Percentiles rank a stretch among this genome's conserved stretches.
phyloP scores from a whole-genome alignment of 1,284 basidiomycete genomes.

The Rhodofomes roseus region DNA sequence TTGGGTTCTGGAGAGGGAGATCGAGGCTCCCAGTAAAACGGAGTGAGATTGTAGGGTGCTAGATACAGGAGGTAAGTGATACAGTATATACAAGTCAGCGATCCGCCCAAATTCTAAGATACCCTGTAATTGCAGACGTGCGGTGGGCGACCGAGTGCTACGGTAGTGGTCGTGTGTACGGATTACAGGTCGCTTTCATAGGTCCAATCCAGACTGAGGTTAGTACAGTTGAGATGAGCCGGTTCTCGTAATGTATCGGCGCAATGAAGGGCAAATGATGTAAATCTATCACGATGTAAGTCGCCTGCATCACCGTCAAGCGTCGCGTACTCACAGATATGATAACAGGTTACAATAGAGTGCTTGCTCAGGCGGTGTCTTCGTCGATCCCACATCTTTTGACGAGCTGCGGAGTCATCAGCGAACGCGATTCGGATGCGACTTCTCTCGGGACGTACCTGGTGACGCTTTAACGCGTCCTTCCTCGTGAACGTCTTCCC shows the following conservation, averaged over 20 bases:
- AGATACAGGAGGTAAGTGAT: conserved; percentile 3
- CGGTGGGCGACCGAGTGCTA: background rate
- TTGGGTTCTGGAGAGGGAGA: conserved; percentile 68
- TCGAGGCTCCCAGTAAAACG: conserved; percentile 17
- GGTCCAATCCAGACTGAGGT: background rate
- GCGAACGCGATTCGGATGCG: conserved; percentile 6
- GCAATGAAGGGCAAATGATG: background rate
- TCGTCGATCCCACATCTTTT: conserved; percentile 73
- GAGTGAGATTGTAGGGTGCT: background rate
- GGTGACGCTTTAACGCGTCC: conserved; percentile 77
- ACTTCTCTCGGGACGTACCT: conserved; percentile 40
- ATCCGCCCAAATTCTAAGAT: conserved; percentile 1
- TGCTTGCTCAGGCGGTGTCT: conserved; percentile 31
- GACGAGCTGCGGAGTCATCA: conserved; percentile 49
- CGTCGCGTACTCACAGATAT: background rate
- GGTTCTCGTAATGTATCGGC: background rate
- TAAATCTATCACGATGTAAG: background rate
- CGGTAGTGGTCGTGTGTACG: background rate
- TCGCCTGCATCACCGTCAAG: background rate
- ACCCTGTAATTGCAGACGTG: background rate
- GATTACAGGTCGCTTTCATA: background rate
- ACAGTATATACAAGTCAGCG: conserved; percentile 1
- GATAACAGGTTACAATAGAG: conserved; percentile 18
- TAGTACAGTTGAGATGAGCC: conserved; percentile 1
- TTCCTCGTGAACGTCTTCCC: conserved; percentile 82